Evolutionary conservation across 2,329 filamentous ascomycete species (phyloP).

Genomic region (Didymella glomerata): DNA sequence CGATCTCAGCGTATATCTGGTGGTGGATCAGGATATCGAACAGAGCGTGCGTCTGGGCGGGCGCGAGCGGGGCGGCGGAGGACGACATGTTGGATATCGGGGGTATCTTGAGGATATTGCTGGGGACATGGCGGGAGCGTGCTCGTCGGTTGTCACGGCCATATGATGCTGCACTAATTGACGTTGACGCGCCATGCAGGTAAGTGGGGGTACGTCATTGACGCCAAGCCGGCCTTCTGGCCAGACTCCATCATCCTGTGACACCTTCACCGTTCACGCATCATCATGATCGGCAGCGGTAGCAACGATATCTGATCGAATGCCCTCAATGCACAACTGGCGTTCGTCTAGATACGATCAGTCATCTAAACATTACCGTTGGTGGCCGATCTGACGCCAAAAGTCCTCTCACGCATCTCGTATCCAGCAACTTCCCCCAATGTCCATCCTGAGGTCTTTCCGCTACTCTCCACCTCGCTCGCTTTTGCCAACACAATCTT

Average conservation of each 20-base stretch:
- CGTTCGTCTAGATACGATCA: not conserved
- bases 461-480: not conserved
- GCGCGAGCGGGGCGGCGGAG: constrained; percentile 45
- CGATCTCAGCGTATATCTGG: constrained; percentile 71
- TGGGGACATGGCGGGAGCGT: constrained; percentile 10
- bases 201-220: constrained; percentile 20
- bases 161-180: constrained; percentile 21
- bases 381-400: not conserved
- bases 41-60: constrained; percentile 59
- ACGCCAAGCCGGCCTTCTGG: not conserved
- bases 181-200: constrained; percentile 18
- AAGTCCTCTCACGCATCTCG: not conserved
- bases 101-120: not conserved
- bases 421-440: not conserved
- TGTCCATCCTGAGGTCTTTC: not conserved
- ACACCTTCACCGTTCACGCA: constrained; percentile 1
- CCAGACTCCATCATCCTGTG: constrained; percentile 4
- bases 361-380: not conserved
- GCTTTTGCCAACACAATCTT: constrained; percentile 1
- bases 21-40: constrained; percentile 64
- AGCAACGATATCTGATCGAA: too few species aligned
- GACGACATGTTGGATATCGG: constrained; percentile 10
- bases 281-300: not conserved
- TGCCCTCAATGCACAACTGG: not conserved
- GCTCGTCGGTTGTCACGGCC: constrained; percentile 21